Conservation (phyloP, 495 filamentous ascomycete genomes). For the Penicillium angulare region DNA sequence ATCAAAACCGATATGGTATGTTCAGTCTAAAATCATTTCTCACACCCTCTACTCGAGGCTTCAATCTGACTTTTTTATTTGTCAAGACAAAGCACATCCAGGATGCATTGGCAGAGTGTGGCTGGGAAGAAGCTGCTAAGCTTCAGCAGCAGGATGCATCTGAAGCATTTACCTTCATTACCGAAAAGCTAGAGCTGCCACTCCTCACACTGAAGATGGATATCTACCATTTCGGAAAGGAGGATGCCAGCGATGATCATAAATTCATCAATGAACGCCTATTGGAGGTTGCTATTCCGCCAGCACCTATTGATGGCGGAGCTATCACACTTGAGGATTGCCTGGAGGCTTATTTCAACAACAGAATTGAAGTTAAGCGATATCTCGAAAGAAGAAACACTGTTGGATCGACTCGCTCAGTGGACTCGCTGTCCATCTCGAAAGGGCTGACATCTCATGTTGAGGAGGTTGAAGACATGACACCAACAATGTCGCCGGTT, state of each 20-base stretch:
- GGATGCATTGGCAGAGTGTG: conserved; percentile 78
- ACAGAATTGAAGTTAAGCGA: conserved; percentile 83
- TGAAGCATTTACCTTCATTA: conserved; percentile 93
- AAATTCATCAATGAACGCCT: conserved; percentile 89
- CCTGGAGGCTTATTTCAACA: conserved; percentile 92
- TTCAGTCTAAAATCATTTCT: background rate
- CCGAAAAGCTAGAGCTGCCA: conserved; percentile 81
- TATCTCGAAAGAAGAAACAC: conserved; percentile 67
- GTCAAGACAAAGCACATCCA: conserved; percentile 77
- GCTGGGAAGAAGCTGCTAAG: conserved; percentile 79
- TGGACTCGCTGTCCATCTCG: conserved; percentile 43
- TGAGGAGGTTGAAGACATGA: conserved; percentile 57
- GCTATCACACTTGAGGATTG: conserved; percentile 82
- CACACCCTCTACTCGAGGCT: background rate
- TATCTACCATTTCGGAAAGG: conserved; percentile 85
- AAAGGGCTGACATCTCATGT: conserved; percentile 54
- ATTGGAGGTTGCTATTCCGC: conserved; percentile 84
- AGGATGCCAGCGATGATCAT: conserved; percentile 81
- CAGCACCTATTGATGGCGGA: conserved; percentile 56
- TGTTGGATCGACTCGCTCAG: conserved; percentile 47
- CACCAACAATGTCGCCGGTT: conserved; percentile 40
- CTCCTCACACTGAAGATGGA: conserved; percentile 92
- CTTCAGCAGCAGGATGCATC: conserved; percentile 88
- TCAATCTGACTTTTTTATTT: conserved; percentile 27
- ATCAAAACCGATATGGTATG: conserved; percentile 84